These are phyloP conservation scores for Xylariaceae sp. DNA, from an alignment of 2,329 filamentous ascomycete species.

Conservation along the genomic window DNA sequence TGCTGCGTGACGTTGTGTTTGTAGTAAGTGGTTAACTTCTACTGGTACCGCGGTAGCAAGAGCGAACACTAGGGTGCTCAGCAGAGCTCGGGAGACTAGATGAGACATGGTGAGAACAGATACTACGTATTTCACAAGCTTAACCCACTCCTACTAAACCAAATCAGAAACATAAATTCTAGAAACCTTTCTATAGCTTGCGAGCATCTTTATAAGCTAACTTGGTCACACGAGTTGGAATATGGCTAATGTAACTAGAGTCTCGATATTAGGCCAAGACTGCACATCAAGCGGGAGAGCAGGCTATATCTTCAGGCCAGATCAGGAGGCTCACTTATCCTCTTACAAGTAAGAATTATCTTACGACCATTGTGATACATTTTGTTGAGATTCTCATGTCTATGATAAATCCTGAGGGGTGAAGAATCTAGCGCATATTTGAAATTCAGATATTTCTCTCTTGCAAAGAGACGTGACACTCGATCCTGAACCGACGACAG, in stretches of 20 bases:
- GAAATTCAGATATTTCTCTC: too few species aligned
- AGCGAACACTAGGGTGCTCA: constrained; percentile 10
- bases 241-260: not conserved
- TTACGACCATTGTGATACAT: constrained; percentile 1
- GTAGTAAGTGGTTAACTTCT: constrained; percentile 4
- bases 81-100: constrained; percentile 10
- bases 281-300: not conserved
- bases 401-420: too few species aligned
- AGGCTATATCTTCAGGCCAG: constrained; percentile 1
- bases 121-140: not conserved
- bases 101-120: not conserved
- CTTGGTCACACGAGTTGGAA: not conserved
- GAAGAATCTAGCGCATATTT: too few species aligned
- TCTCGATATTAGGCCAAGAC: not conserved
- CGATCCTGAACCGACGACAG: too few species aligned
- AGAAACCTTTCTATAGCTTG: too few species aligned
- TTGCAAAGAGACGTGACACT: too few species aligned
- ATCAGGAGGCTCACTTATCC: constrained; percentile 2
- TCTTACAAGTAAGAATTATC: too few species aligned
- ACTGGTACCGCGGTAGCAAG: constrained; percentile 13
- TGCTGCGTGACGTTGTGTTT: constrained; percentile 15
- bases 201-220: too few species aligned
- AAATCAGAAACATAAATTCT: too few species aligned
- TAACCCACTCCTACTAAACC: too few species aligned
- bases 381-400: too few species aligned